These are phyloP conservation scores for Pleurotus ostreatus DNA, from an alignment of 768 basidiomycete genomes.

Conservation along the genomic window DNA sequence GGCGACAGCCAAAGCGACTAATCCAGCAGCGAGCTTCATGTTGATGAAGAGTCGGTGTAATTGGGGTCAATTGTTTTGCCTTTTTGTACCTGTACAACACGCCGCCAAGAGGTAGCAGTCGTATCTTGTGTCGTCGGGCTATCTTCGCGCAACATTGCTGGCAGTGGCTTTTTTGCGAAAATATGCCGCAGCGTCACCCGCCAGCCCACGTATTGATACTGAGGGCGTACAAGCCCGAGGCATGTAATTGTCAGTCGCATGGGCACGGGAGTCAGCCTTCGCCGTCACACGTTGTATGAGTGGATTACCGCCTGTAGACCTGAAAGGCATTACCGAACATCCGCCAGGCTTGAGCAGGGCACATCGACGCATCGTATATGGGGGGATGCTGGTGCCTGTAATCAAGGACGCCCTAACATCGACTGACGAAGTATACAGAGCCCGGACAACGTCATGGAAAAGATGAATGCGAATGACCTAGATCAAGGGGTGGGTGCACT, in stretches of 20 bases:
- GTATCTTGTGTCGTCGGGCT: neutral
- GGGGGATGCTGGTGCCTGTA: too few species aligned
- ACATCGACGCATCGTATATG: too few species aligned
- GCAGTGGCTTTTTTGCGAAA: conserved; percentile 2
- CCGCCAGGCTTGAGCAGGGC: too few species aligned
- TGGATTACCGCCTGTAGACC: neutral
- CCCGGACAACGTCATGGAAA: too few species aligned
- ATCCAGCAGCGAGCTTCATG: conserved; percentile 24
- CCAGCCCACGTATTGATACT: too few species aligned
- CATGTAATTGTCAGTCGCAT: neutral
- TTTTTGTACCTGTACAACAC: neutral
- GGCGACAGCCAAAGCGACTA: conserved; percentile 26
- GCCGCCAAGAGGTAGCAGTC: neutral
- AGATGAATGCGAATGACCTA: too few species aligned
- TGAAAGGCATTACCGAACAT: too few species aligned
- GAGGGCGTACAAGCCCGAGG: neutral
- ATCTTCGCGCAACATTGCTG: neutral
- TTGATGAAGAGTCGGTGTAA: neutral
- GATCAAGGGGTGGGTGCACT: too few species aligned
- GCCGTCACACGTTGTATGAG: neutral
- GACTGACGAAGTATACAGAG: too few species aligned
- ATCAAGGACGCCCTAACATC: too few species aligned
- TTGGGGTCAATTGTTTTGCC: neutral
- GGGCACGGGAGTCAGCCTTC: too few species aligned
- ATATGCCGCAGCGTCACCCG: neutral